Evolutionary conservation across 345 rosid genomes (phyloP), one percentile per base, ranked within the genome.

Genomic region (Isatis tinctoria): DNA sequence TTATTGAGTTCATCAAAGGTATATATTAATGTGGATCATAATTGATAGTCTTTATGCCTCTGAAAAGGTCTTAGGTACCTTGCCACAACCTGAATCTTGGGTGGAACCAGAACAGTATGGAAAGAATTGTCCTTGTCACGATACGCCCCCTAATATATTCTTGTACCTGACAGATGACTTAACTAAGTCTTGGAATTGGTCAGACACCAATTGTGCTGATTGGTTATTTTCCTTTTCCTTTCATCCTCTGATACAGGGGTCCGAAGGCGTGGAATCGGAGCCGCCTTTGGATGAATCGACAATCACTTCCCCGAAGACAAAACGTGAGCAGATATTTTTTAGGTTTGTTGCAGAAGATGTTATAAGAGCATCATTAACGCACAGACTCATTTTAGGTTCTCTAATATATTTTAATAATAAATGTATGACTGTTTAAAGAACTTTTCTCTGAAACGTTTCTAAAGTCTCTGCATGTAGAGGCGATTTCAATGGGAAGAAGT

Each of bases 1-100:
- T n/a, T 74, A 5, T 6, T 14, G 60, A 18, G 60, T 37, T 45
- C 62, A 58, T 10, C 61, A 14, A 67, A 66, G 78, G 78, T 67
- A 74, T 57, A 44, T 18, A 44, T 47, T 48, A 57, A 3, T 66
- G 43, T 52, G 63, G 57, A 32, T 30, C 5, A 30, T 20, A 39
- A 33, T 6, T 53, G 63, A 41, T 20, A n/a, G 17, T 58, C 43
- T 60, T 1, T 36, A n/a, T 70, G 17, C 65, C 35, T 53, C 37
- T 64, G 27, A 9, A 20, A 22, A 41, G 47, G 64, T 64, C 6
- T 16, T 32, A 41, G 40, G 60, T 7, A n/a, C 59, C 40, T 41
- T 53, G 36, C 64, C 39, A n/a, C 20, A n/a, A 5, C 40, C 41
- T 43, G 56, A n/a, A 36, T 24, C 13, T n/a, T 58, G 56, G 2